A percentile compares a stretch with the other conserved stretches of the same genome.
Conservation (phyloP, 176 grass and related monocot species). For the Typha latifolia region DNA sequence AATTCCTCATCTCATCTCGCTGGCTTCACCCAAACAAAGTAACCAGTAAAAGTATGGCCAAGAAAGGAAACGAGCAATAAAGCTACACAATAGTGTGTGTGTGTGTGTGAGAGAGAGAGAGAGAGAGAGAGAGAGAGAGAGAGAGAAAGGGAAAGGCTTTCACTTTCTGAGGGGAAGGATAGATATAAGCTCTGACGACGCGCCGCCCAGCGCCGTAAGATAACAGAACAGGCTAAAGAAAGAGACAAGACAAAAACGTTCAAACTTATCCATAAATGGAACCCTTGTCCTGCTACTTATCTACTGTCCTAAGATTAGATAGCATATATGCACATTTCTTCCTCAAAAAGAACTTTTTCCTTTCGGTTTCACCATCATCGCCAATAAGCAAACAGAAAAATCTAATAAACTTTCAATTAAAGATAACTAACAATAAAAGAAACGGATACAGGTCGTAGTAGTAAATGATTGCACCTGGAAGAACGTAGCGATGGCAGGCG, state of each 20-base stretch:
- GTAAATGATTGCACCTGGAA: slow-evolving; percentile 17
- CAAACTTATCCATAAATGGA: not conserved
- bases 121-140: not conserved
- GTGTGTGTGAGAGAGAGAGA: not conserved
- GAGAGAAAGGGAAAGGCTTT: not conserved
- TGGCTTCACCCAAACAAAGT: too few species aligned
- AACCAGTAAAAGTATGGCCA: too few species aligned
- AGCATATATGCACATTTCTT: not conserved
- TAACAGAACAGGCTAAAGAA: not conserved
- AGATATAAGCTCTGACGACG: not conserved
- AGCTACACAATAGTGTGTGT: not conserved
- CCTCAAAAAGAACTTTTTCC: not conserved
- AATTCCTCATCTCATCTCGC: too few species aligned
- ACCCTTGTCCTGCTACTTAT: not conserved
- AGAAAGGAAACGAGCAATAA: too few species aligned
- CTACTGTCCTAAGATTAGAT: not conserved
- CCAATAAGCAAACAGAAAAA: too few species aligned
- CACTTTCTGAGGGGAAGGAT: not conserved
- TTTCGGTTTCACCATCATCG: too few species aligned
- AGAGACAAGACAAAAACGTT: too few species aligned
- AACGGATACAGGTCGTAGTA: not conserved
- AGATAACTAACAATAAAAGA: not conserved
- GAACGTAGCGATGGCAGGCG: slow-evolving; percentile 16
- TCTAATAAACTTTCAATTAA: not conserved
- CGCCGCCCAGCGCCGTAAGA: not conserved